These are phyloP conservation scores for Scedosporium apiospermum DNA, from an alignment of 2,329 filamentous ascomycete species.

Conservation along the genomic window DNA sequence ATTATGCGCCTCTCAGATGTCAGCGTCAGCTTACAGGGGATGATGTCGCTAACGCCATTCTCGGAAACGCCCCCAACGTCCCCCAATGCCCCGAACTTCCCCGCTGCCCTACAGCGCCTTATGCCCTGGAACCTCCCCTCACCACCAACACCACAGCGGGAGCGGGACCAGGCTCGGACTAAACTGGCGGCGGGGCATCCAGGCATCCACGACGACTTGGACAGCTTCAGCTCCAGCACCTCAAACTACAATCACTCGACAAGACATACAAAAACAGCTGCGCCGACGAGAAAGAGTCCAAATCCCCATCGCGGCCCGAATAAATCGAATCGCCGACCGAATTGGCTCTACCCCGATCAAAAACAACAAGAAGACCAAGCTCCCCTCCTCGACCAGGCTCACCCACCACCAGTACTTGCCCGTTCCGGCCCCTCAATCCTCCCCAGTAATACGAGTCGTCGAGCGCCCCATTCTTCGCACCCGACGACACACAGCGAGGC, in stretches of 20 bases:
- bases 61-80: background rate
- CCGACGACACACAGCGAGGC: background rate
- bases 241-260: background rate
- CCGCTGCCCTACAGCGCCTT: background rate
- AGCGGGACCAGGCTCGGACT: background rate
- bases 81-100: background rate
- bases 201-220: background rate
- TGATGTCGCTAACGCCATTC: conserved; percentile 1
- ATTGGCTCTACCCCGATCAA: background rate
- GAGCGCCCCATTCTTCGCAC: background rate
- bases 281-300: background rate
- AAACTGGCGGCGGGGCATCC: background rate
- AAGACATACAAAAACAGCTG: background rate
- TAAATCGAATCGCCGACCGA: background rate
- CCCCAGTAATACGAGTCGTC: background rate
- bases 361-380: background rate
- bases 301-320: background rate
- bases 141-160: background rate
- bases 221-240: background rate
- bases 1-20: background rate
- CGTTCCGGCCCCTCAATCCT: background rate
- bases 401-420: background rate
- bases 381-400: background rate
- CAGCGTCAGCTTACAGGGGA: background rate
- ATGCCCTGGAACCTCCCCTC: background rate